A percentile compares a stretch with the other conserved stretches of the same genome.
phyloP scores from a whole-genome alignment of 1,139 yeast genomes.

The Blastobotrys aristatus region DNA sequence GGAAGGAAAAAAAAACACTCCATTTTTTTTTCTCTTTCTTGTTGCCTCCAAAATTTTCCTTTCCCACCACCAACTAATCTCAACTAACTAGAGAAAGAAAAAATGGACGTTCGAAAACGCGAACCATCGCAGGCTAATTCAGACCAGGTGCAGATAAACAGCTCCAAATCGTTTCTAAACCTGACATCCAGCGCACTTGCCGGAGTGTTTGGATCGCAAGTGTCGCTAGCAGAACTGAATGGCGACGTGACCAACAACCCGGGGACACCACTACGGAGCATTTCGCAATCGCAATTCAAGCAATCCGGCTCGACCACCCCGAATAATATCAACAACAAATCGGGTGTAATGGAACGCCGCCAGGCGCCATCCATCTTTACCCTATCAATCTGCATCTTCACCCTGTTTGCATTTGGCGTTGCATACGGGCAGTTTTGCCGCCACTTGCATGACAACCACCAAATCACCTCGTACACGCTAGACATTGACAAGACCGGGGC shows the following conservation, averaged over 20 bases:
- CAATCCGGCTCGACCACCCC: background rate
- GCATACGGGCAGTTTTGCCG: slow-evolving; percentile 34
- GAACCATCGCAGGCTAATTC: background rate
- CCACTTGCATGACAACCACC: slow-evolving; percentile 35
- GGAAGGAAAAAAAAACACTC: background rate
- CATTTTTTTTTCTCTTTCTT: background rate
- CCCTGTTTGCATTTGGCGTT: slow-evolving; percentile 32
- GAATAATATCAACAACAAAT: background rate
- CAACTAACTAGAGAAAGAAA: no score
- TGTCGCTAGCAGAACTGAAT: slow-evolving; percentile 35
- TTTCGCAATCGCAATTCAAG: background rate
- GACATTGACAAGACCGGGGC: slow-evolving; percentile 26
- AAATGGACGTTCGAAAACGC: no score
- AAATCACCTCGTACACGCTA: slow-evolving; percentile 28
- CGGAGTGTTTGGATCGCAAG: slow-evolving; percentile 37
- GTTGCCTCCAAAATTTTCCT: background rate
- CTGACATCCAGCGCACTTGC: slow-evolving; percentile 32
- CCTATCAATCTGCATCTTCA: slow-evolving; percentile 20
- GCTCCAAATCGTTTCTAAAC: slow-evolving; percentile 23
- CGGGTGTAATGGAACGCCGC: background rate
- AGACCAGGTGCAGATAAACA: background rate
- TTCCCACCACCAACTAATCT: no score
- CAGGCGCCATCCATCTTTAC: slow-evolving; percentile 21
- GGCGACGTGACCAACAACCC: slow-evolving; percentile 29
- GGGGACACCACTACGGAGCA: slow-evolving; percentile 2